These are phyloP conservation scores for Pyrenochaeta sp. DNA, from an alignment of 2,329 filamentous ascomycete species.

Conservation along the genomic window DNA sequence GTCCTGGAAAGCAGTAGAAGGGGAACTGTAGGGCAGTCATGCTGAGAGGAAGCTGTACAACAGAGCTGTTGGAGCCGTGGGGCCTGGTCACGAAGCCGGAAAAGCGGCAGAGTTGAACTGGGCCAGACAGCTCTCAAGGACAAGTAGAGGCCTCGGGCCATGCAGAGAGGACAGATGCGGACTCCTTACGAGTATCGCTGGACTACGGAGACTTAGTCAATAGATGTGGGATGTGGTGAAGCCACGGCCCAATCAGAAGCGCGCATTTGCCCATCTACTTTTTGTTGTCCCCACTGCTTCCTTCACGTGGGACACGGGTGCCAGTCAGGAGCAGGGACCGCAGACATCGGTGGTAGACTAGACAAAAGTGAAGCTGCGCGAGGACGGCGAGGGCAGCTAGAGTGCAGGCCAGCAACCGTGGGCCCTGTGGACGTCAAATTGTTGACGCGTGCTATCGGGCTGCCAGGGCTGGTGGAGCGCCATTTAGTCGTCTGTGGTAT, in stretches of 20 bases:
- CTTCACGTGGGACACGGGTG: constrained; percentile 7
- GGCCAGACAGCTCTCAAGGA: neutral
- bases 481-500: constrained; percentile 30
- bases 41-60: constrained; percentile 10
- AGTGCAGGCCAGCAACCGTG: too few species aligned
- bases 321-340: constrained; percentile 1
- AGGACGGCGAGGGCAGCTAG: neutral
- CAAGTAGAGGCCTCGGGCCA: neutral
- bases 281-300: constrained; percentile 3
- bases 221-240: constrained; percentile 13
- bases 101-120: constrained; percentile 4
- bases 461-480: constrained; percentile 23
- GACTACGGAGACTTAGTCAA: constrained; percentile 11
- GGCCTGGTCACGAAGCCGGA: constrained; percentile 19
- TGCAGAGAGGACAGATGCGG: constrained; percentile 8
- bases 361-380: neutral
- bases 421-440: too few species aligned
- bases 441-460: constrained; percentile 18
- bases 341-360: neutral
- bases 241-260: constrained; percentile 12
- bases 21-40: constrained; percentile 5
- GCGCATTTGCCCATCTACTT: constrained; percentile 9
- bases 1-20: constrained; percentile 65
- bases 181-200: constrained; percentile 4
- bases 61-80: constrained; percentile 14